These are phyloP conservation scores for Ascosphaera apis DNA, from an alignment of 2,329 filamentous ascomycete species.

Conservation along the genomic window DNA sequence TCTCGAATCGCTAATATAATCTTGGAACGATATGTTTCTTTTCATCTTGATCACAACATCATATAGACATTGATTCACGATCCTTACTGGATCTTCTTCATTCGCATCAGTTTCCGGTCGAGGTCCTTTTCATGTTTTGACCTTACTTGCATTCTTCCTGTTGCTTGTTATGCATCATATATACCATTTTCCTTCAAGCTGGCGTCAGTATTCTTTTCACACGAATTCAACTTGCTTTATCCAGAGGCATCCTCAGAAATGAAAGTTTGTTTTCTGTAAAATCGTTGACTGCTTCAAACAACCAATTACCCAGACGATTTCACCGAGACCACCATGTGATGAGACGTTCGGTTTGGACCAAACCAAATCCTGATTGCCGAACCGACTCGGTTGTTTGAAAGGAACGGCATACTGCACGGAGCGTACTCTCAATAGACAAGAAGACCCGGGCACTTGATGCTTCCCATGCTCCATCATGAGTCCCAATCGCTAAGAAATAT, in stretches of 20 bases:
- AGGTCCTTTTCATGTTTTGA: background rate
- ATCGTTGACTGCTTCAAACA: no score
- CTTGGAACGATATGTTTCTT: no score
- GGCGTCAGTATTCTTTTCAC: background rate
- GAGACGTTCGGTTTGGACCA: no score
- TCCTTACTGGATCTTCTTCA: background rate
- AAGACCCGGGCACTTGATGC: no score
- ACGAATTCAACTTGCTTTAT: background rate
- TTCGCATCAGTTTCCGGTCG: background rate
- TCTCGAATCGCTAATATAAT: no score
- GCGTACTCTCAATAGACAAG: no score
- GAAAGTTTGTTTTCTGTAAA: no score
- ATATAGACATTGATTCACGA: background rate
- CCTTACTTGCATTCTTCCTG: background rate
- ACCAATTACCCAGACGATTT: background rate
- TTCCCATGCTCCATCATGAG: no score
- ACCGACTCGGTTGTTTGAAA: background rate
- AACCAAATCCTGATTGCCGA: no score
- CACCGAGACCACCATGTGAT: background rate
- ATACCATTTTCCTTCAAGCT: background rate
- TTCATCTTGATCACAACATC: background rate
- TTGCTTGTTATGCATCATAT: background rate
- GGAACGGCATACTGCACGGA: no score
- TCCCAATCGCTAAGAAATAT: no score
- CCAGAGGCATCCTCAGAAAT: background rate